Base-by-base conservation (phyloP, 148 eudicot genomes). In the Linanthus parryae region DNA sequence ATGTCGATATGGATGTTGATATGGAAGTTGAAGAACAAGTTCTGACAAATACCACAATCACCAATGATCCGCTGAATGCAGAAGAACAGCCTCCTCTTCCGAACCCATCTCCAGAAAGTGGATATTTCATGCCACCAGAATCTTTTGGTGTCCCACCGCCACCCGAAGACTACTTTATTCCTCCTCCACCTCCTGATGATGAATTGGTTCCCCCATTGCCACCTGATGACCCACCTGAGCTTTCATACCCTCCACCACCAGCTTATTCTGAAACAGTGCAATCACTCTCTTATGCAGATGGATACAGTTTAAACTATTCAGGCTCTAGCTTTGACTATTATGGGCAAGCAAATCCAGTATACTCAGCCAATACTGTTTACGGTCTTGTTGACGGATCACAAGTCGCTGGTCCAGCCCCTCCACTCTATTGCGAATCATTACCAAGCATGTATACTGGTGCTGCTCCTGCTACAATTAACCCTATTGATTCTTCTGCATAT, bases 151-250 rank as follows among this genome's bases (percentile, higher is more conserved):
- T 63, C 63, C 82, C 92, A 12, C 96, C 88, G 64, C 94, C 87
- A n/a, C 94, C 84, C 13, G 84, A 75, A 19, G 85, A 83, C 20
- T 89, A 79, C 11, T 84, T 94, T 85, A 64, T 91, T 50, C 97
- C 95, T 3, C 98, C 98, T 5, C 98, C 98, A 18, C 98, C 98
- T 11, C 94, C 98, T 38, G 94, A 81, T 57, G 82, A 79, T 34
- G 85, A 79, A 59, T 83, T 67, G 16, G 73, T 78, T 64, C 90
- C 86, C 39, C 96, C 97, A 41, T 90, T 94, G 21, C 94, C 97
- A 28, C 87, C 97, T 33, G 86, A 76, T 44, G 90, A 87, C 53
- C 89, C 82, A 30, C 74, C 81, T 31, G 95, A 79, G 60, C 53
- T 74, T 38, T 52, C 61, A 19, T 60, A 58, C 35, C 72, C 82